A percentile compares a stretch with the other conserved stretches of the same genome.
Conservation (phyloP, 805 yeast genomes). For the Cyberlindnera maritima region DNA sequence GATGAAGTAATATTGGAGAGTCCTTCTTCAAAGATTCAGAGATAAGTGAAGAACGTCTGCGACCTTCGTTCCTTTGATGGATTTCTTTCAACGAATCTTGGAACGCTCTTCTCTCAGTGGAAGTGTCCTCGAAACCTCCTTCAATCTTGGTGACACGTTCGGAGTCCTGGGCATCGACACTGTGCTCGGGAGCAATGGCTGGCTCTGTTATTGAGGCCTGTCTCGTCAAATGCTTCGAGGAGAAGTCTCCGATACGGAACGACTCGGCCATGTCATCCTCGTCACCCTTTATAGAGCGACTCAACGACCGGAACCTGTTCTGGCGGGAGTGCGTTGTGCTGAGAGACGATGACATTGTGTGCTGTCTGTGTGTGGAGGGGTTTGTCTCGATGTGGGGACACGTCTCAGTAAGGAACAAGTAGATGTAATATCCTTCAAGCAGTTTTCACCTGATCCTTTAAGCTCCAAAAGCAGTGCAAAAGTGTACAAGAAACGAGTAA, state of each 20-base stretch:
- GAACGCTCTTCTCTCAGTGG: neutral
- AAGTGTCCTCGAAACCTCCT: conserved; percentile 25
- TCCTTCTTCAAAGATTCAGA: conserved; percentile 14
- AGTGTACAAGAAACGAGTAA: too few relatives aligned
- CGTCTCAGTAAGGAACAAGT: too few relatives aligned
- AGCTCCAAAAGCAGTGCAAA: too few relatives aligned
- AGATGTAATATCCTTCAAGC: too few relatives aligned
- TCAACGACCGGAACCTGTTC: conserved; percentile 16
- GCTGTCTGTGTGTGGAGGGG: neutral
- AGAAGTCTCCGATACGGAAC: conserved; percentile 29
- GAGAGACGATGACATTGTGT: conserved; percentile 6
- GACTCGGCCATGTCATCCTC: conserved; percentile 17
- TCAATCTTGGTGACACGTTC: conserved; percentile 21
- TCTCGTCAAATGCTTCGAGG: conserved; percentile 27
- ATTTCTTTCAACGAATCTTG: conserved; percentile 6
- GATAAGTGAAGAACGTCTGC: conserved; percentile 5
- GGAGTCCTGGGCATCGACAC: conserved; percentile 12
- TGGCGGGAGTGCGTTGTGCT: conserved; percentile 13
- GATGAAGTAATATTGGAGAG: conserved; percentile 5
- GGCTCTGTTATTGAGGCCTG: conserved; percentile 12
- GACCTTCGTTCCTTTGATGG: conserved; percentile 1
- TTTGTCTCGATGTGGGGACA: too few relatives aligned
- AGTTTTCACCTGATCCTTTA: too few relatives aligned
- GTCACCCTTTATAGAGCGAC: conserved; percentile 3
- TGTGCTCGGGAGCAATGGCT: conserved; percentile 6